phyloP scores from a whole-genome alignment of 2,329 filamentous ascomycete genomes.

The Diaporthe amygdali region DNA sequence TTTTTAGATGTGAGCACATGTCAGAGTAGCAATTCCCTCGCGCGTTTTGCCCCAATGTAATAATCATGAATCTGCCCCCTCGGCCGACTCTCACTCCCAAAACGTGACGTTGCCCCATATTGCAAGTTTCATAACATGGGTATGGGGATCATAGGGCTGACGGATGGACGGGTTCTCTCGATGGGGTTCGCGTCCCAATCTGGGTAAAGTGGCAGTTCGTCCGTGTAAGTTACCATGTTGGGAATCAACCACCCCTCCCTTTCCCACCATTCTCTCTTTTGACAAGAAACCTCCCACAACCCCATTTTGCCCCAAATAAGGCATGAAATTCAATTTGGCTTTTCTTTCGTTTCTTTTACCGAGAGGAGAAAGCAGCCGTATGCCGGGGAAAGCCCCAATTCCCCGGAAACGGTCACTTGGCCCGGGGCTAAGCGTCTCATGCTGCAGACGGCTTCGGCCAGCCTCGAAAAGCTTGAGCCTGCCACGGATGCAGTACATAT shows the following conservation, averaged over 20 bases:
- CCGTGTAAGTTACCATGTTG: constrained; percentile 27
- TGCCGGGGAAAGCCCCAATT: not conserved
- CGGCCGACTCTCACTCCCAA: not conserved
- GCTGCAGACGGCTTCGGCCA: not conserved
- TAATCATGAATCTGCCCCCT: not conserved
- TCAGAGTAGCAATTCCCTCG: too few relatives aligned
- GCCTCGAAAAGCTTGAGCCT: not conserved
- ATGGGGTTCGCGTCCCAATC: constrained; percentile 17
- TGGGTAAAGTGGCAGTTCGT: constrained; percentile 23
- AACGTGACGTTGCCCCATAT: not conserved
- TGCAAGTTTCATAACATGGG: constrained; percentile 12
- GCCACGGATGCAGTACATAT: not conserved
- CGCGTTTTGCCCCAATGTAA: too few relatives aligned
- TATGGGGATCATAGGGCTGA: constrained; percentile 12
- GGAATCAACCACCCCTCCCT: constrained; percentile 1
- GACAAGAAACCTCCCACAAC: not conserved
- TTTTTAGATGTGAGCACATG: too few relatives aligned
- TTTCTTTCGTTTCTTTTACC: not conserved
- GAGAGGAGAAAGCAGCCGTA: not conserved
- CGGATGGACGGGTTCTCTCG: not conserved
- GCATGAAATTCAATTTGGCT: not conserved
- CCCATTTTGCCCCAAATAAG: not conserved
- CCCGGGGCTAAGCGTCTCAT: not conserved
- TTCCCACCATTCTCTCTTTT: not conserved
- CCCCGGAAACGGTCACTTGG: constrained; percentile 1